These are phyloP conservation scores for Coleophoma eucalyptorum DNA, from an alignment of 2,329 filamentous ascomycete genomes.

Conservation along the genomic window DNA sequence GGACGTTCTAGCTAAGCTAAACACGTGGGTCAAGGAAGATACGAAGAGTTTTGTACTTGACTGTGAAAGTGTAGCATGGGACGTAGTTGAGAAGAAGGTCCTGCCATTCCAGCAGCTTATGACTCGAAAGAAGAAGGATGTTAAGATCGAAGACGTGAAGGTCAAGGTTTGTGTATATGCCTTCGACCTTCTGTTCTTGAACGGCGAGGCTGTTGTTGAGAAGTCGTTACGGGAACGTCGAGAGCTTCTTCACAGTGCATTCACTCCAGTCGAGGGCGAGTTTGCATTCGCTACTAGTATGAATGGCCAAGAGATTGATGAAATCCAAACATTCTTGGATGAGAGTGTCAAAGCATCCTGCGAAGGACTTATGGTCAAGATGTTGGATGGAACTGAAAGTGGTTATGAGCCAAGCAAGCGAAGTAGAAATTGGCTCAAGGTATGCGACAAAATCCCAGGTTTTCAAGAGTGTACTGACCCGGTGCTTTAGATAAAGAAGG, in stretches of 20 bases:
- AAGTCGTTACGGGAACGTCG: slow-evolving; percentile 83
- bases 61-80: slow-evolving; percentile 97
- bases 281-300: slow-evolving; percentile 87
- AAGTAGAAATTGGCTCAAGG: slow-evolving; percentile 97
- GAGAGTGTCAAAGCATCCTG: slow-evolving; percentile 95
- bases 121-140: slow-evolving; percentile 96
- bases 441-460: slow-evolving; percentile 31
- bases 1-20: slow-evolving; percentile 84
- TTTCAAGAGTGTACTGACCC: neutral
- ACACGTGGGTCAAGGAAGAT: slow-evolving; percentile 83
- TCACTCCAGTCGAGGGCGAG: slow-evolving; percentile 78
- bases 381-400: slow-evolving; percentile 90
- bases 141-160: slow-evolving; percentile 91
- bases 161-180: slow-evolving; percentile 97
- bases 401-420: slow-evolving; percentile 95
- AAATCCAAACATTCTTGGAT: slow-evolving; percentile 89
- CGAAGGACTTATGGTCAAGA: slow-evolving; percentile 98
- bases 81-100: slow-evolving; percentile 90
- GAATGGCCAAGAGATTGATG: slow-evolving; percentile 84
- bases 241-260: slow-evolving; percentile 68
- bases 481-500: slow-evolving; percentile 79
- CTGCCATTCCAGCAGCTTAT: slow-evolving; percentile 96
- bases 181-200: slow-evolving; percentile 90
- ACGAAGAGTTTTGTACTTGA: slow-evolving; percentile 97
- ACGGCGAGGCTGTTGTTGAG: slow-evolving; percentile 85